Conservation (phyloP, 768 basidiomycete genomes). For the Psilocybe azurescens region DNA sequence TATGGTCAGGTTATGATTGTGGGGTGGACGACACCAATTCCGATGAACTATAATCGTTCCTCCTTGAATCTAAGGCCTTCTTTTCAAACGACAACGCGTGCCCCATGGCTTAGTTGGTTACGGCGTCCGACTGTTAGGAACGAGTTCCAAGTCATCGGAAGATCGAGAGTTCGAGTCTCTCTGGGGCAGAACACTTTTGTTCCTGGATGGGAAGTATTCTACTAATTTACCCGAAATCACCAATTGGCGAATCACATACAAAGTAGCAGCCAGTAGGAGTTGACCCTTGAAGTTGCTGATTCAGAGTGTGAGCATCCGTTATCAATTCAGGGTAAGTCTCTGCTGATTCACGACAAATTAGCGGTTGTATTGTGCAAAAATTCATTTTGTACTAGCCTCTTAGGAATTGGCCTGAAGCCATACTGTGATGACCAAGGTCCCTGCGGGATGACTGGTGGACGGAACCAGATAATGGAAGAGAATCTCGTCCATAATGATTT, state of each 20-base stretch:
- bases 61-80: not conserved
- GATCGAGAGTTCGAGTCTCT: constrained; percentile 32
- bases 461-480: constrained; percentile 16
- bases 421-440: constrained; percentile 24
- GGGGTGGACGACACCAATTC: not conserved
- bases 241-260: not conserved
- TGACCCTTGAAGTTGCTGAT: not conserved
- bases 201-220: not conserved
- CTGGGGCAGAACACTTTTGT: constrained; percentile 24
- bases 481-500: constrained; percentile 9
- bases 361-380: not conserved
- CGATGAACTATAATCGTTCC: not conserved
- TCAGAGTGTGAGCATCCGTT: not conserved
- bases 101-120: constrained; percentile 31
- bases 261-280: no score
- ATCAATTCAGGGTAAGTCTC: not conserved
- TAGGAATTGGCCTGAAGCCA: constrained; percentile 19
- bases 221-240: not conserved
- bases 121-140: constrained; percentile 30
- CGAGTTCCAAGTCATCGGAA: constrained; percentile 22
- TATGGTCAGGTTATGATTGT: no score
- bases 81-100: constrained; percentile 2
- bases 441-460: constrained; percentile 19
- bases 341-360: not conserved
- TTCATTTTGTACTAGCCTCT: constrained; percentile 4